These are phyloP conservation scores for Daldinia decipiens DNA, from an alignment of 495 filamentous ascomycete species.

Conservation along the genomic window DNA sequence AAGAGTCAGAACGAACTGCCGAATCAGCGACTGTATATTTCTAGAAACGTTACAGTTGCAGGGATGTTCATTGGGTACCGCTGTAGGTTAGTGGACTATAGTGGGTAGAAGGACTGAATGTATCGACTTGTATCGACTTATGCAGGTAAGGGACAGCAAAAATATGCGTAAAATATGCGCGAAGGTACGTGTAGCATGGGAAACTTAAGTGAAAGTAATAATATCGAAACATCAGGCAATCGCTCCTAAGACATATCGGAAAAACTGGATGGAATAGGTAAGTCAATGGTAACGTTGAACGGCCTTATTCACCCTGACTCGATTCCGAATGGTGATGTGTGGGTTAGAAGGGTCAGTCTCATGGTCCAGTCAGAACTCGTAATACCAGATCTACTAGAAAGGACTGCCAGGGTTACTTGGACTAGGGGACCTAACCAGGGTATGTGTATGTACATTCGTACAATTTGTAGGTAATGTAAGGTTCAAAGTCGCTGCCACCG, in stretches of 20 bases:
- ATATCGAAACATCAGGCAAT: constrained; percentile 37
- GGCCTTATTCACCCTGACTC: constrained; percentile 16
- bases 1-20: constrained; percentile 44
- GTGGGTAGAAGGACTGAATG: constrained; percentile 16
- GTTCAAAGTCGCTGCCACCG: not conserved
- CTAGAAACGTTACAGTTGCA: constrained; percentile 50
- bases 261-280: constrained; percentile 22
- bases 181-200: not conserved
- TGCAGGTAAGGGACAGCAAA: not conserved
- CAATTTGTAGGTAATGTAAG: too few species aligned
- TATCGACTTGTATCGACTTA: not conserved
- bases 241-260: constrained; percentile 14
- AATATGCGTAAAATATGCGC: not conserved
- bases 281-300: constrained; percentile 41
- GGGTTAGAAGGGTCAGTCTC: constrained; percentile 23
- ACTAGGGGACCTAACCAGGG: not conserved
- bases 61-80: constrained; percentile 40
- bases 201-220: constrained; percentile 27
- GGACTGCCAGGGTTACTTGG: too few species aligned
- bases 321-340: constrained; percentile 23
- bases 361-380: constrained; percentile 29
- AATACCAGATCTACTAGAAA: constrained; percentile 8
- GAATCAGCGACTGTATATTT: constrained; percentile 41
- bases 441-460: not conserved
- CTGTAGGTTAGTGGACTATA: constrained; percentile 12